A percentile compares a stretch with the other conserved stretches of the same genome.
Evolutionary conservation across 2,329 filamentous ascomycete species (phyloP).

Genomic region (Colletotrichum tropicale): DNA sequence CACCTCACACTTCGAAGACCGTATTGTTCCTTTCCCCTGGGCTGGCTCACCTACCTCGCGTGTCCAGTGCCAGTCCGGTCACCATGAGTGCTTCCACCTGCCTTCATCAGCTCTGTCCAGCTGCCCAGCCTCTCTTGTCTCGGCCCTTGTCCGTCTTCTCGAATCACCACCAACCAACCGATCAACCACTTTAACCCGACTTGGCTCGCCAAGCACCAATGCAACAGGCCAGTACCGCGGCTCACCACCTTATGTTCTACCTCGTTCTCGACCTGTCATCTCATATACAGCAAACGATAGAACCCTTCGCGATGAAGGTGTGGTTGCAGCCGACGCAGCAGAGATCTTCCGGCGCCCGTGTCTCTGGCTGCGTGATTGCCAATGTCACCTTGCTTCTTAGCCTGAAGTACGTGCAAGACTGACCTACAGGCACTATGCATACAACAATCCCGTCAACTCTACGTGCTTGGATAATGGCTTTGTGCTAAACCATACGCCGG

Average conservation of each 20-base stretch:
- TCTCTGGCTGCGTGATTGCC: background rate
- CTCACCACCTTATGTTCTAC: background rate
- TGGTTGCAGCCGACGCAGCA: background rate
- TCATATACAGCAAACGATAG: background rate
- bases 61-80: background rate
- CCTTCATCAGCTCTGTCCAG: background rate
- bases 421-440: background rate
- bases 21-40: background rate
- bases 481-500: background rate
- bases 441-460: background rate
- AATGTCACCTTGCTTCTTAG: conserved; percentile 6
- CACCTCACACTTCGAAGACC: background rate
- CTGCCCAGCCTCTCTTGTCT: background rate
- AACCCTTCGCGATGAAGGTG: background rate
- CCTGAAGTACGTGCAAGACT: background rate
- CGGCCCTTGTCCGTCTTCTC: background rate
- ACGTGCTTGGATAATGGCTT: background rate
- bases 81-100: background rate
- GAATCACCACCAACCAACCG: background rate
- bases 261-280: background rate
- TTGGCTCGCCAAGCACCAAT: background rate
- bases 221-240: background rate
- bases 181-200: background rate
- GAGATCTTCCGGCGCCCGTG: conserved; percentile 9
- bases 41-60: background rate